A percentile compares a stretch with the other conserved stretches of the same genome.
Conservation (phyloP, 805 yeast genomes). For the Diddensiella transvaalensis region DNA sequence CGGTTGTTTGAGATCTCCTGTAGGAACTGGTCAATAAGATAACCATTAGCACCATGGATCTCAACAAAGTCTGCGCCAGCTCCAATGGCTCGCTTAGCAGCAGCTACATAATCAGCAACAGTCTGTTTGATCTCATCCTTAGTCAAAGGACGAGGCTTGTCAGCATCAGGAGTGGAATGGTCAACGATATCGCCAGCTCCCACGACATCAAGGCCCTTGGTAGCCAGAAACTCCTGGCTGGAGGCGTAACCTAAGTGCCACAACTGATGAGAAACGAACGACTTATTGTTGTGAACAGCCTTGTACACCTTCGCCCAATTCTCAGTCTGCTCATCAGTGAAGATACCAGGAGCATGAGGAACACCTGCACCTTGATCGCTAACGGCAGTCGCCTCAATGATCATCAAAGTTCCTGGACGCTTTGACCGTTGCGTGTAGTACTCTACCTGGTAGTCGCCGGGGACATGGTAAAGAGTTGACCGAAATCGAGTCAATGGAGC, state of each 20-base stretch:
- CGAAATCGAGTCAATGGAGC: constrained; percentile 53
- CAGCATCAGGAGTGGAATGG: neutral
- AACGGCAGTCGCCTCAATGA: constrained; percentile 3
- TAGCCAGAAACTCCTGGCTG: neutral
- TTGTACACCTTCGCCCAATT: constrained; percentile 51
- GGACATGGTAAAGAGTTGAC: constrained; percentile 17
- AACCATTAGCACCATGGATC: constrained; percentile 64
- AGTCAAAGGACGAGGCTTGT: constrained; percentile 35
- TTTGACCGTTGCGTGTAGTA: neutral
- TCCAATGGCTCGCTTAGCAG: constrained; percentile 50
- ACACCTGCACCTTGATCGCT: neutral
- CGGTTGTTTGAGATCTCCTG: constrained; percentile 46
- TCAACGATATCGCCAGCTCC: neutral
- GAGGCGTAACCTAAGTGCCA: constrained; percentile 40
- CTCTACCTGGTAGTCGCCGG: neutral
- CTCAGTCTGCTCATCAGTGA: constrained; percentile 3
- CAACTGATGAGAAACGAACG: constrained; percentile 39
- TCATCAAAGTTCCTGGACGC: neutral
- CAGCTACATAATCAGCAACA: constrained; percentile 45
- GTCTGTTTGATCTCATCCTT: constrained; percentile 41
- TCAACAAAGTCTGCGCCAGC: constrained; percentile 64
- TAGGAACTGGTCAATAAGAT: constrained; percentile 47
- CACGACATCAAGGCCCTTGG: neutral
- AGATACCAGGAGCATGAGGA: constrained; percentile 5
- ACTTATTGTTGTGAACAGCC: constrained; percentile 40